These are phyloP conservation scores for Cordyceps pruinosa DNA, from an alignment of 2,329 filamentous ascomycete genomes.

Conservation along the genomic window DNA sequence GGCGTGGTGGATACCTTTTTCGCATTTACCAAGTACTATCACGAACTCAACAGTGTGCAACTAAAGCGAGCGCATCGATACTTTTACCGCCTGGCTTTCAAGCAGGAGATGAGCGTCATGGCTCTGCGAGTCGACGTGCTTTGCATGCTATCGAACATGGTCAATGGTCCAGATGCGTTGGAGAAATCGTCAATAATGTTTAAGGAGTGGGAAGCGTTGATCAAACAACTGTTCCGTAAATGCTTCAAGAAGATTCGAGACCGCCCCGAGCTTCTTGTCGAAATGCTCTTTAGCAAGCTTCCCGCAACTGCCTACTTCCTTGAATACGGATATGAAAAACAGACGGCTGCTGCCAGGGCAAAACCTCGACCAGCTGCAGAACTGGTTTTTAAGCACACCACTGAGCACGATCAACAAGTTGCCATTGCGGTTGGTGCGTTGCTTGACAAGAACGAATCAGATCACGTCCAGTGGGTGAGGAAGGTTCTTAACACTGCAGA, in stretches of 20 bases:
- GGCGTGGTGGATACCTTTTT: constrained; percentile 85
- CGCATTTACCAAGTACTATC: constrained; percentile 70
- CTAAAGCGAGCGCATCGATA: constrained; percentile 89
- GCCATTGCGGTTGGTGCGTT: constrained; percentile 73
- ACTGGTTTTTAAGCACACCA: constrained; percentile 69
- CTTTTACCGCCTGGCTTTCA: constrained; percentile 90
- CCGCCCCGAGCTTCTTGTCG: constrained; percentile 76
- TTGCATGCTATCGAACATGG: constrained; percentile 79
- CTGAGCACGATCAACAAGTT: constrained; percentile 64
- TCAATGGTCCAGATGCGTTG: constrained; percentile 77
- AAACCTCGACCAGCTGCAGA: constrained; percentile 67
- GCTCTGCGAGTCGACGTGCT: constrained; percentile 89
- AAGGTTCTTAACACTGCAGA: constrained; percentile 60
- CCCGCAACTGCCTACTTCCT: constrained; percentile 76
- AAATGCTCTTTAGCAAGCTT: constrained; percentile 93
- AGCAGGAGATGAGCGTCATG: constrained; percentile 83
- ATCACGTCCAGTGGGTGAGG: constrained; percentile 78
- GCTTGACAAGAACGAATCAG: constrained; percentile 69
- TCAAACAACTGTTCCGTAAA: constrained; percentile 74
- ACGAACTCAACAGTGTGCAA: constrained; percentile 70
- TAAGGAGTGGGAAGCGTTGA: constrained; percentile 86
- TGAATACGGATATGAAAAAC: constrained; percentile 83
- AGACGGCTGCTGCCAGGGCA: constrained; percentile 57
- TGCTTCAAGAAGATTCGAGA: constrained; percentile 81
- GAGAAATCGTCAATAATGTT: constrained; percentile 60